These are phyloP conservation scores for Hirsutella rhossiliensis DNA, from an alignment of 2,329 filamentous ascomycete genomes.

Conservation along the genomic window DNA sequence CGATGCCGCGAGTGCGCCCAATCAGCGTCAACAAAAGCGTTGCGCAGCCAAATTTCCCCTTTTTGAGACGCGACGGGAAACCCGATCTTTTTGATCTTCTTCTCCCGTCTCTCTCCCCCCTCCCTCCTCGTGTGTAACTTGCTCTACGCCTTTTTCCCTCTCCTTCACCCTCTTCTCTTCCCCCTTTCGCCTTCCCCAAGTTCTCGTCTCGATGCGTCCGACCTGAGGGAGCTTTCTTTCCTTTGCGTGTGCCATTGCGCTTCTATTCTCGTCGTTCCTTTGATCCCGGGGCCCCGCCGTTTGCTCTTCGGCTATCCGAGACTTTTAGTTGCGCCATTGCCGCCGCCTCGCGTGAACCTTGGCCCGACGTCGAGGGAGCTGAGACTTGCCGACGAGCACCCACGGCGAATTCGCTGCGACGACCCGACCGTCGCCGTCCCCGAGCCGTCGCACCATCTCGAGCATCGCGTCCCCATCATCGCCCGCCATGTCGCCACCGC, in stretches of 20 bases:
- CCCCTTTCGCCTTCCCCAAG: conserved; percentile 1
- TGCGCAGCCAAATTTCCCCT: conserved; percentile 23
- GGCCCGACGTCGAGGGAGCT: not conserved
- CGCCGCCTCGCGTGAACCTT: conserved; percentile 1
- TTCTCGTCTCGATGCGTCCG: conserved; percentile 1
- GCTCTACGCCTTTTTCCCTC: not conserved
- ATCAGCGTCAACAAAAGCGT: not conserved
- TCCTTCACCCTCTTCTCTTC: not conserved
- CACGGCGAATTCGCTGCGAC: not conserved
- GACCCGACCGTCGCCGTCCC: not conserved
- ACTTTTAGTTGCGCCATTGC: not conserved
- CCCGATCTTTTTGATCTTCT: conserved; percentile 3
- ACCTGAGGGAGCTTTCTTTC: conserved; percentile 9
- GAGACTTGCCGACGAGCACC: not conserved
- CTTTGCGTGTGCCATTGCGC: conserved; percentile 5
- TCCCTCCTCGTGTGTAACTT: not conserved
- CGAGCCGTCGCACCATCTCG: not conserved
- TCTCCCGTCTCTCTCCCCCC: conserved; percentile 7
- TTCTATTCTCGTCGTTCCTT: conserved; percentile 2
- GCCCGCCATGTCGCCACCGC: conserved; percentile 22
- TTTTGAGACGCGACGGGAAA: conserved; percentile 13
- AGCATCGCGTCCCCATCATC: not conserved
- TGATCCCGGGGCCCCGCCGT: not conserved
- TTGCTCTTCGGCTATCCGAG: not conserved
- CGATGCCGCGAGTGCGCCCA: not conserved